phyloP scores from a whole-genome alignment of 129 eudicot genomes.

The Flaveria bidentis region DNA sequence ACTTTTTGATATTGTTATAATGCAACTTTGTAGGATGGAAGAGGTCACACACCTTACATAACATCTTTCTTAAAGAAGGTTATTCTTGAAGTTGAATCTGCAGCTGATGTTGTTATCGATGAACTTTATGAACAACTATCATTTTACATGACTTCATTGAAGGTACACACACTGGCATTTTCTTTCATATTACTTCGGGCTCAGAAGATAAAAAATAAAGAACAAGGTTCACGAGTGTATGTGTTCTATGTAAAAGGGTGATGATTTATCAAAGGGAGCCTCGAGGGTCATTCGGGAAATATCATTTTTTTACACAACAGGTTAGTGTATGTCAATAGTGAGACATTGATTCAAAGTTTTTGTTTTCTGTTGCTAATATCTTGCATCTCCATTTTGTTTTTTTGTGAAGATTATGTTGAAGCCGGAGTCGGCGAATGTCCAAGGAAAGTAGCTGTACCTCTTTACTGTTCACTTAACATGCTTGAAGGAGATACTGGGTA shows the following conservation, averaged over 20 bases:
- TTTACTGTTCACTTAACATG: constrained; percentile 86
- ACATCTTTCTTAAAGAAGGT: constrained; percentile 67
- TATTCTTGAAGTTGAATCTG: constrained; percentile 76
- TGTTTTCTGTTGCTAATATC: not conserved
- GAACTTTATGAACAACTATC: constrained; percentile 73
- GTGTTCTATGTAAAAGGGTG: constrained; percentile 46
- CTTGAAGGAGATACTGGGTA: constrained; percentile 99
- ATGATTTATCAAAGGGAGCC: constrained; percentile 44
- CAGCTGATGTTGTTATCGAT: constrained; percentile 55
- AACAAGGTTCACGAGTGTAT: not conserved
- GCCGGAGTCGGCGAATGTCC: constrained; percentile 28
- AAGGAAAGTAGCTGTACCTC: constrained; percentile 55
- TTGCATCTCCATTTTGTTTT: constrained; percentile 26
- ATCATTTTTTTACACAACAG: constrained; percentile 67
- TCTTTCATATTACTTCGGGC: not conserved
- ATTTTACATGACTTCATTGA: constrained; percentile 52
- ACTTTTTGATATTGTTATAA: constrained; percentile 10
- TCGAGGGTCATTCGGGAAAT: constrained; percentile 57
- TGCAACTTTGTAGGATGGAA: constrained; percentile 53
- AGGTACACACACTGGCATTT: constrained; percentile 49
- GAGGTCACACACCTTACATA: constrained; percentile 56
- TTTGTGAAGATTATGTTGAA: constrained; percentile 41
- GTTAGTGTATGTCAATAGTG: constrained; percentile 35
- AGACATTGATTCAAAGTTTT: not conserved
- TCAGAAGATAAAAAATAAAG: constrained; percentile 2